Percentiles rank a stretch among this genome's conserved stretches.
phyloP scores from a whole-genome alignment of 2,329 filamentous ascomycete genomes.

The Cladosporium oxysporum region DNA sequence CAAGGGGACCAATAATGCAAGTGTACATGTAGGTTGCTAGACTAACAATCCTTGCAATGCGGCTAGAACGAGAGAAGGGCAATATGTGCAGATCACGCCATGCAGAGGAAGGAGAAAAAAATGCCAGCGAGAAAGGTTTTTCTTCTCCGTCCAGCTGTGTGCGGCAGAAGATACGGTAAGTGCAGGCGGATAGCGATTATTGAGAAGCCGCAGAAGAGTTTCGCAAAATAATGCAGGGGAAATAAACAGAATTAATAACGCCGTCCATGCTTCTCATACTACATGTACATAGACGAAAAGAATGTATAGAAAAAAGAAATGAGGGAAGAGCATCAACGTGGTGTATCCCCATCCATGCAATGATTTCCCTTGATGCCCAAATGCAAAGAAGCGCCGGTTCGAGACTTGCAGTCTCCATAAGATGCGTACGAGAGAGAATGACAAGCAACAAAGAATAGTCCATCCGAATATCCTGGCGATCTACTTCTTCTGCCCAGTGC shows the following conservation, averaged over 20 bases:
- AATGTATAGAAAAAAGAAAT: not conserved
- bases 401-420: not conserved
- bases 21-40: not conserved
- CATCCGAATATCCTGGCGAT: not conserved
- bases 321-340: not conserved
- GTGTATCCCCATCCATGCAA: slow-evolving; percentile 3
- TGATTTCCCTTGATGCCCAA: not conserved
- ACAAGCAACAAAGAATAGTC: not conserved
- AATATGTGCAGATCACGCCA: not conserved
- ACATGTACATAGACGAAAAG: not conserved
- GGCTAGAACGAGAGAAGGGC: not conserved
- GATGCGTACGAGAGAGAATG: not conserved
- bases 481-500: not conserved
- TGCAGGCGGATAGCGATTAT: too few species aligned
- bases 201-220: too few species aligned
- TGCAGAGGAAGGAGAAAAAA: not conserved
- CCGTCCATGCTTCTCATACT: slow-evolving; percentile 3
- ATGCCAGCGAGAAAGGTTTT: not conserved
- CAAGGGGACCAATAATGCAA: too few species aligned
- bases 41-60: not conserved
- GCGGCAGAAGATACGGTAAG: not conserved
- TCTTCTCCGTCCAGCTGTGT: too few species aligned
- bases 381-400: not conserved
- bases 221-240: not conserved
- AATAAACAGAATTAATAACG: not conserved